Evolutionary conservation across 495 filamentous ascomycete genomes (phyloP).

Genomic region (Neurospora tetrasperma): DNA sequence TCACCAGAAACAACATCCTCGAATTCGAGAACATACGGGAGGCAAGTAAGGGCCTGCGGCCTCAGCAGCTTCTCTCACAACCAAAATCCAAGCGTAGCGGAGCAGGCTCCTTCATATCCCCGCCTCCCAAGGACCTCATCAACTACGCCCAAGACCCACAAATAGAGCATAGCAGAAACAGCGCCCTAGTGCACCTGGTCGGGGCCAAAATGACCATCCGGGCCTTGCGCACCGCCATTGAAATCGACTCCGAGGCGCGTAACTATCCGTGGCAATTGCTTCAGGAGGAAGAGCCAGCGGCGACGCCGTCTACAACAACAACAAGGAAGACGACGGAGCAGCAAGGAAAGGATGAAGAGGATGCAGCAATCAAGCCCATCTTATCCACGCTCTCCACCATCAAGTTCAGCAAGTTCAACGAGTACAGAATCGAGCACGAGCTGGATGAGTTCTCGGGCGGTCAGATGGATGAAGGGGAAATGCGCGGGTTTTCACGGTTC

Average conservation of each 20-base stretch:
- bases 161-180: neutral
- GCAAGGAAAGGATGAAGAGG: neutral
- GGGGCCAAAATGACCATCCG: slow-evolving; percentile 12
- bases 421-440: neutral
- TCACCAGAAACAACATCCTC: neutral
- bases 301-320: slow-evolving; percentile 12
- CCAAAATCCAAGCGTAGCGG: neutral
- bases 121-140: neutral
- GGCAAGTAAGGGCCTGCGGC: neutral
- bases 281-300: slow-evolving; percentile 10
- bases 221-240: slow-evolving; percentile 27
- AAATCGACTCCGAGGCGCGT: slow-evolving; percentile 30
- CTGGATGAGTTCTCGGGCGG: neutral
- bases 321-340: slow-evolving; percentile 6
- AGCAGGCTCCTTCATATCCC: neutral
- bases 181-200: slow-evolving; percentile 36
- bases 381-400: neutral
- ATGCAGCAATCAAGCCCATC: neutral
- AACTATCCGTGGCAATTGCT: slow-evolving; percentile 33
- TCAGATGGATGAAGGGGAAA: neutral
- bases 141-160: slow-evolving; percentile 31
- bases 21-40: neutral
- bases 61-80: neutral
- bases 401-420: neutral
- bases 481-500: slow-evolving; percentile 25